phyloP scores from a whole-genome alignment of 73 alveolate species.

The Uronychia setigera region DNA sequence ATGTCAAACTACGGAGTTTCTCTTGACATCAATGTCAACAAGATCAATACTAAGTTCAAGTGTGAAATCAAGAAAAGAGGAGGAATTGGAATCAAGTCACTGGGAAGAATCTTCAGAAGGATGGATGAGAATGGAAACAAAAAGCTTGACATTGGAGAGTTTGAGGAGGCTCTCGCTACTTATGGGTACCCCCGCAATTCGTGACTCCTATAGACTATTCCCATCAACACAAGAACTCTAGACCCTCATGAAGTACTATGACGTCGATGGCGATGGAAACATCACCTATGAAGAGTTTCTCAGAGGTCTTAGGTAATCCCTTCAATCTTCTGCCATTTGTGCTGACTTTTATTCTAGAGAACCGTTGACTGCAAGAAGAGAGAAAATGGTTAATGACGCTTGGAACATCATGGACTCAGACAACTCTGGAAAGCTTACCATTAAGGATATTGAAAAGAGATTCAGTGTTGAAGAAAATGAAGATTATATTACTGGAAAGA shows the following conservation, averaged over 20 bases:
- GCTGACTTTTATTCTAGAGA: too few relatives aligned
- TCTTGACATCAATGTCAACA: slow-evolving; percentile 12
- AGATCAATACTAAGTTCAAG: background rate
- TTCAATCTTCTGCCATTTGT: too few relatives aligned
- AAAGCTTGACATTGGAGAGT: slow-evolving; percentile 19
- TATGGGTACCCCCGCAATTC: slow-evolving; percentile 1
- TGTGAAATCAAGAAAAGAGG: slow-evolving; percentile 10
- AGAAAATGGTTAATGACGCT: slow-evolving; percentile 50
- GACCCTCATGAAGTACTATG: slow-evolving; percentile 50
- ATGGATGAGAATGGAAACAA: slow-evolving; percentile 27
- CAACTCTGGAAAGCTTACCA: slow-evolving; percentile 59
- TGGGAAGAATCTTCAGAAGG: slow-evolving; percentile 24
- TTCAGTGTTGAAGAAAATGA: slow-evolving; percentile 54
- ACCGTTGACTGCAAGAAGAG: slow-evolving; percentile 58
- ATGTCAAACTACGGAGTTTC: slow-evolving; percentile 12
- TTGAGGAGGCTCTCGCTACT: slow-evolving; percentile 21
- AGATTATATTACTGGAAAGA: slow-evolving; percentile 63
- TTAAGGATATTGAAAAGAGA: slow-evolving; percentile 30
- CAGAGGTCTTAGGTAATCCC: slow-evolving; percentile 49
- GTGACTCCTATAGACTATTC: slow-evolving; percentile 23
- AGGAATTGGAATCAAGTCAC: slow-evolving; percentile 26
- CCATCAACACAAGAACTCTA: slow-evolving; percentile 26
- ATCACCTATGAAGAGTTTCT: slow-evolving; percentile 67
- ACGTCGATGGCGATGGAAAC: slow-evolving; percentile 42
- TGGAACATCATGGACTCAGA: slow-evolving; percentile 54